Conservation (phyloP, 352 stramenopile species). For the Phytopythium helicoides region DNA sequence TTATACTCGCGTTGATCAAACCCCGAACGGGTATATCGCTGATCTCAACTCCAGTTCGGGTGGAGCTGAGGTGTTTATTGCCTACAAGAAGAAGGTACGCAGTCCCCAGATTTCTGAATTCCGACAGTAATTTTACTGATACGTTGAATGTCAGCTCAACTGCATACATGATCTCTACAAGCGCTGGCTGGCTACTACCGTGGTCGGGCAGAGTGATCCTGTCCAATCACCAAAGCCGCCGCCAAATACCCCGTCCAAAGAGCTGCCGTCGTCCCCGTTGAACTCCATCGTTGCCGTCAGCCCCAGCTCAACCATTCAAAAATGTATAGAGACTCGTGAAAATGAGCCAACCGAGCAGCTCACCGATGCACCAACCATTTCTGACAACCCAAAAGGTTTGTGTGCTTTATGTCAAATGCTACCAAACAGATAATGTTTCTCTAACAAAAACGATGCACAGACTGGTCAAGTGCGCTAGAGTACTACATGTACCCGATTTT, state of each 20-base stretch:
- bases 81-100: slow-evolving; percentile 79
- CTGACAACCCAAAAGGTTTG: too few species aligned
- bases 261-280: neutral
- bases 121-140: neutral
- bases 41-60: slow-evolving; percentile 75
- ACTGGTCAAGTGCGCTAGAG: slow-evolving; percentile 39
- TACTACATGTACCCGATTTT: slow-evolving; percentile 82
- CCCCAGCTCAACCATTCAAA: too few species aligned
- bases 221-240: slow-evolving; percentile 1
- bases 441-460: too few species aligned
- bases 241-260: neutral
- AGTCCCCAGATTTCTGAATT: neutral
- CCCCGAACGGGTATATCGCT: slow-evolving; percentile 57
- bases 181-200: slow-evolving; percentile 33
- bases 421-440: too few species aligned
- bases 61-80: slow-evolving; percentile 71
- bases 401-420: too few species aligned
- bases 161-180: slow-evolving; percentile 37
- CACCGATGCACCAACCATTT: too few species aligned
- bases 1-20: slow-evolving; percentile 58
- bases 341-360: too few species aligned
- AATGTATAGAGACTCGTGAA: too few species aligned
- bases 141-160: slow-evolving; percentile 18
- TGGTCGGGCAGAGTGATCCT: neutral
- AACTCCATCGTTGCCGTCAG: too few species aligned